Percentiles rank a stretch among this genome's conserved stretches.
phyloP scores from a whole-genome alignment of 495 filamentous ascomycete species.

The Halenospora varia region DNA sequence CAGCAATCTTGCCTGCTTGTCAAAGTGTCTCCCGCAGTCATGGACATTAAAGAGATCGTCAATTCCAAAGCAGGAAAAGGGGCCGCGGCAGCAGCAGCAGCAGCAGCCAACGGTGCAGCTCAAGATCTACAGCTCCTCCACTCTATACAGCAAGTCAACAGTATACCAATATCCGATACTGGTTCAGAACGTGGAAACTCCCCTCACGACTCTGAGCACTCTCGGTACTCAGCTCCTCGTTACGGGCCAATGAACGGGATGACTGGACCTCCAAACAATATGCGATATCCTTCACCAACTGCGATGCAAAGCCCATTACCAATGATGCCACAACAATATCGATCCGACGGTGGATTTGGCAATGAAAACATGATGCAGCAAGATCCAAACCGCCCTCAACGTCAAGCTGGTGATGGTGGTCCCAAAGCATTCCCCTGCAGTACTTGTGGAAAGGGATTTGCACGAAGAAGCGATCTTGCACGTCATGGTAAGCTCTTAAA shows the following conservation, averaged over 20 bases:
- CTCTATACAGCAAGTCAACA: conserved; percentile 49
- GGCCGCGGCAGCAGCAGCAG: conserved; percentile 25
- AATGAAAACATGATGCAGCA: conserved; percentile 29
- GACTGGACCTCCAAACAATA: conserved; percentile 15
- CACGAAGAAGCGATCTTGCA: conserved; percentile 88
- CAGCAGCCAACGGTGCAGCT: conserved; percentile 19
- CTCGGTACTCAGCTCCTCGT: conserved; percentile 44
- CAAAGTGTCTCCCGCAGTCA: conserved; percentile 28
- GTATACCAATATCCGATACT: conserved; percentile 44
- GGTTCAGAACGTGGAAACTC: conserved; percentile 66
- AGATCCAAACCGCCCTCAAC: conserved; percentile 14
- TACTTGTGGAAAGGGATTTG: conserved; percentile 88
- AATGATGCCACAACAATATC: conserved; percentile 48
- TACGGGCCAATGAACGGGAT: conserved; percentile 27
- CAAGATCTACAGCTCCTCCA: conserved; percentile 49
- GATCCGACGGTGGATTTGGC: conserved; percentile 32
- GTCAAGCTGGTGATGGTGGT: conserved; percentile 20
- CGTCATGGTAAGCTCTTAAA: conserved; percentile 67
- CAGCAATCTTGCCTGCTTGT: not conserved
- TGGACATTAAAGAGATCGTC: conserved; percentile 70
- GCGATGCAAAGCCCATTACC: conserved; percentile 53
- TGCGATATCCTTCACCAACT: conserved; percentile 41
- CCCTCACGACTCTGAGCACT: conserved; percentile 66
- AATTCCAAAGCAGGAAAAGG: conserved; percentile 59
- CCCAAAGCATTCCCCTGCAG: conserved; percentile 85